Conservation (phyloP, 495 filamentous ascomycete species). For the Penicillium soppii region DNA sequence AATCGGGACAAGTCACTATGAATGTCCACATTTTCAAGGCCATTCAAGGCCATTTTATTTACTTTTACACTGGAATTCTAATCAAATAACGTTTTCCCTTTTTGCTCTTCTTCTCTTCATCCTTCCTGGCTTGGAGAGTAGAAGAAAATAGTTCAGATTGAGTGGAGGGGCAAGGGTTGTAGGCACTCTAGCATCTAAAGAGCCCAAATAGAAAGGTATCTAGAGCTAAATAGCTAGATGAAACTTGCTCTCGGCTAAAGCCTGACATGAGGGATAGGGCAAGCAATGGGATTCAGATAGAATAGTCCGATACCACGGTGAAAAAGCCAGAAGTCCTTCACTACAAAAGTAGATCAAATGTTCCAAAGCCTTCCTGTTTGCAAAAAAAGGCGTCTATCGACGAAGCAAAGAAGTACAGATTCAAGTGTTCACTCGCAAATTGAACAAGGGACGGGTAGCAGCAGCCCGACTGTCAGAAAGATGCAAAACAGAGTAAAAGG, state of each 20-base stretch:
- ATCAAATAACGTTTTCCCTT: not conserved
- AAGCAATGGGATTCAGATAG: conserved; percentile 8
- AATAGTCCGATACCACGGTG: not conserved
- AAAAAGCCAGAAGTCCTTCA: not conserved
- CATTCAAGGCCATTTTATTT: not conserved
- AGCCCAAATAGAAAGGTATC: not conserved
- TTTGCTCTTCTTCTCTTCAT: not conserved
- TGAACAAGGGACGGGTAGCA: conserved; percentile 7
- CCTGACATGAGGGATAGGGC: not conserved
- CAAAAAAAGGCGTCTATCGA: conserved; percentile 4
- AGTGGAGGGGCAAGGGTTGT: not conserved
- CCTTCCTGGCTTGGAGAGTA: not conserved
- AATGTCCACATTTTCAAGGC: not conserved
- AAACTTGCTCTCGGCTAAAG: not conserved
- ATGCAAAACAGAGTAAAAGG: conserved; percentile 4
- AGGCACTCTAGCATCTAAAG: conserved; percentile 1
- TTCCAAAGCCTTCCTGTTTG: conserved; percentile 2
- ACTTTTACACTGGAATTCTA: not conserved
- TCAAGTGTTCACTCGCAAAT: not conserved
- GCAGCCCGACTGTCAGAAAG: conserved; percentile 15
- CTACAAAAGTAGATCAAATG: not conserved
- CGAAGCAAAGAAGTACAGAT: conserved; percentile 6
- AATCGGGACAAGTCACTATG: conserved; percentile 26
- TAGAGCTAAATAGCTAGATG: not conserved
- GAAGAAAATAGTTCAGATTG: conserved; percentile 13